phyloP scores from a whole-genome alignment of 2,329 filamentous ascomycete genomes.

The Aspergillus calidoustus region DNA sequence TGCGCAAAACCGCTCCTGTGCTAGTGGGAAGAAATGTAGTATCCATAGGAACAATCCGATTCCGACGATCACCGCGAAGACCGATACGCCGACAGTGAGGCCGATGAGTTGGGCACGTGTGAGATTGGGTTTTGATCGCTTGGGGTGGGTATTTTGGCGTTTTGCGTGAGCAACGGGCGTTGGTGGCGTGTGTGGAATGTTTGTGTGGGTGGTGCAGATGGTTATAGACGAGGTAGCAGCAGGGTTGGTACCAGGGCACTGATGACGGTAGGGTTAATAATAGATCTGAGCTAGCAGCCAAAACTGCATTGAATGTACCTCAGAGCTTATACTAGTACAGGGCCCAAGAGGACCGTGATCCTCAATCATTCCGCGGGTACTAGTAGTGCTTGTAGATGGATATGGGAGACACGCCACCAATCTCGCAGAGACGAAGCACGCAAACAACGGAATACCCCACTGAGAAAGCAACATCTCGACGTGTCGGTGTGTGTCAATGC shows the following conservation, averaged over 20 bases:
- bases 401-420: not conserved
- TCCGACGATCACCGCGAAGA: not conserved
- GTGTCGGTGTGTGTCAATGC: not conserved
- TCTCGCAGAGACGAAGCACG: not conserved
- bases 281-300: too few relatives aligned
- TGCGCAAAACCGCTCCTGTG: not conserved
- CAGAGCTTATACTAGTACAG: too few relatives aligned
- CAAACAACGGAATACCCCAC: not conserved
- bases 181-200: too few relatives aligned
- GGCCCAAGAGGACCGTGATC: not conserved
- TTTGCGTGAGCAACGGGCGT: not conserved
- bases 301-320: too few relatives aligned
- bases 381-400: not conserved
- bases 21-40: not conserved
- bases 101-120: not conserved
- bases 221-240: not conserved
- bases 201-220: not conserved
- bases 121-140: not conserved
- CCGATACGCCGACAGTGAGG: not conserved
- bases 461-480: not conserved
- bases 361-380: not conserved
- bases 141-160: not conserved
- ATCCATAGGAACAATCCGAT: not conserved
- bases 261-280: too few relatives aligned
- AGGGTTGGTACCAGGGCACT: too few relatives aligned